Base-by-base conservation (phyloP, 352 stramenopile genomes). In the Discostella stelligera region DNA sequence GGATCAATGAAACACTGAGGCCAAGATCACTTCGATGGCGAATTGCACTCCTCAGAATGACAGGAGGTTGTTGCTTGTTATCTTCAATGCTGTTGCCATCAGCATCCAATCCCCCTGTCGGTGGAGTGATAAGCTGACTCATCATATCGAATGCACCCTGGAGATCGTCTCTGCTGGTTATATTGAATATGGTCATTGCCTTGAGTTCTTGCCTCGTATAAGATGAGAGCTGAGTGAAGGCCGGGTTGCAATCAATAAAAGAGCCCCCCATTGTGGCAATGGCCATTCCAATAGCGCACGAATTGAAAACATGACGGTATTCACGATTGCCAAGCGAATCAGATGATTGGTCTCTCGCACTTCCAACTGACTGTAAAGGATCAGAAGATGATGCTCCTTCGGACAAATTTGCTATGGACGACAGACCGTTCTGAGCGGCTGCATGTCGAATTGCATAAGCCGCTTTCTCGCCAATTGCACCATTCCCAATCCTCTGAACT, bases 181-280 rank as follows among this genome's bases (percentile, higher is more conserved):
- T 54, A 71, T 94, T 93, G 67, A 94, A 94, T 50, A 94, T 87
- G 20, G 89, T 93, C 82, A 91, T 89, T 2, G 78, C 79, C 63
- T 82, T 88, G 46, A 94, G 61, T 67, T 93, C 84, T 74, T 88
- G 79, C 54, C 90, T 91, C 8, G 78, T 78, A 52, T 87, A 92
- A 18, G 71, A 79, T 0, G 83, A 88, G 2, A 94, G 68, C 23
- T 92, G 49, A 23, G 66, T 88, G 53, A 93, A 94, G 14, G 86
- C 67, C 58, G 79, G 58, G 72, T 94, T 94, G 75, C 89, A 94
- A 73, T 94, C 87, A 59, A 94, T 90, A 48, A 94, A 92, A 3
- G 84, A 83, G 13, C 87, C 89, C 66, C 86, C 89, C 82, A 94
- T 91, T 0, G 86, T 89, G 44, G 89, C 89, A 59, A 93, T 90